These are phyloP conservation scores for Globisporangium sylvaticum DNA, from an alignment of 352 stramenopile genomes.

Conservation along the genomic window DNA sequence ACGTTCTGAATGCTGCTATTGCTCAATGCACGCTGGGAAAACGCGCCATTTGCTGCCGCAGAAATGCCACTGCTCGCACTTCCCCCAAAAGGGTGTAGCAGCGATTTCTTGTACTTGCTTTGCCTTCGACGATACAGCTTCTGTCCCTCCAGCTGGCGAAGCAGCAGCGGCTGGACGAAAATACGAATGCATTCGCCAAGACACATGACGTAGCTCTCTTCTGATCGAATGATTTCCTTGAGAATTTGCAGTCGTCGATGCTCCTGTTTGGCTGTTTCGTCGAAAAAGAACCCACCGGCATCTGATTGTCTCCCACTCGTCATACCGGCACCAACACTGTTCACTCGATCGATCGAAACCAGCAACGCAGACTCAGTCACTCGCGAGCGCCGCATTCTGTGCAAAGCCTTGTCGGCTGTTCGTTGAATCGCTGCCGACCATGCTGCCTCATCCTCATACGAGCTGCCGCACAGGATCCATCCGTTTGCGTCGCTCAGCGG, in stretches of 20 bases:
- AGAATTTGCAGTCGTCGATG: constrained; percentile 68
- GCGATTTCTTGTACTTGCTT: constrained; percentile 57
- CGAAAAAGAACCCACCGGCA: constrained; percentile 27
- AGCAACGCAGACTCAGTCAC: constrained; percentile 48
- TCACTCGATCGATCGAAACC: constrained; percentile 36
- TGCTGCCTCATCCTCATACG: constrained; percentile 55
- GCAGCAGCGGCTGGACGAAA: constrained; percentile 76
- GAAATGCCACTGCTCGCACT: constrained; percentile 35
- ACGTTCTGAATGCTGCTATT: constrained; percentile 47
- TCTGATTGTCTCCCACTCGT: constrained; percentile 25
- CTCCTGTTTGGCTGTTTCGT: constrained; percentile 57
- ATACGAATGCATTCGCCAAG: constrained; percentile 81
- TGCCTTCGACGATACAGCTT: constrained; percentile 61
- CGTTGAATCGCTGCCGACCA: constrained; percentile 68
- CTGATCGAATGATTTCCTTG: constrained; percentile 79
- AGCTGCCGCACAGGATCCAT: constrained; percentile 71
- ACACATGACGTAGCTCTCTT: constrained; percentile 82
- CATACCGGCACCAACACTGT: constrained; percentile 32
- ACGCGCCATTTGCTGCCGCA: constrained; percentile 21
- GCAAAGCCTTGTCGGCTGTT: constrained; percentile 63
- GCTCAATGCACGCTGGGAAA: constrained; percentile 34
- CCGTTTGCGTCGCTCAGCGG: constrained; percentile 27
- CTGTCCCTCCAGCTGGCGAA: constrained; percentile 76
- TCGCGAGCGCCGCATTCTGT: constrained; percentile 51
- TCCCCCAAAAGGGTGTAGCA: constrained; percentile 46